These are phyloP conservation scores for Euphrasia confusa DNA, from an alignment of 257 asterid genomes.

Conservation along the genomic window DNA sequence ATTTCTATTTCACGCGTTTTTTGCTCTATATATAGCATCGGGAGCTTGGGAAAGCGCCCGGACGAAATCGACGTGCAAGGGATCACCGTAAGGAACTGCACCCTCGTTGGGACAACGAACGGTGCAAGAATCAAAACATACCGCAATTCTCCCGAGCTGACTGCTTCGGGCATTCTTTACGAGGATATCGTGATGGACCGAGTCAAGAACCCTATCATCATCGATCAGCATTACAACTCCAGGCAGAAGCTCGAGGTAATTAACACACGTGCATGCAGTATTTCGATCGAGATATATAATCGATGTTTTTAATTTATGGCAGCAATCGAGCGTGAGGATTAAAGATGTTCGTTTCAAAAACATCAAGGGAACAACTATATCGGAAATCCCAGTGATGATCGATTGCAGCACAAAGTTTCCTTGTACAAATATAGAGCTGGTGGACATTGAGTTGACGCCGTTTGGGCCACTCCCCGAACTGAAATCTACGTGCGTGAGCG, in stretches of 20 bases:
- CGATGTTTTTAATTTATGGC: neutral
- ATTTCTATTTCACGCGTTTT: too few relatives aligned
- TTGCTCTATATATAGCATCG: slow-evolving; percentile 35
- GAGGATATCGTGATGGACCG: slow-evolving; percentile 42
- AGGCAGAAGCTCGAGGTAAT: slow-evolving; percentile 33
- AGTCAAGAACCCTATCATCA: slow-evolving; percentile 63
- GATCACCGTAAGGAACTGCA: slow-evolving; percentile 43
- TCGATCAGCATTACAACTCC: slow-evolving; percentile 64
- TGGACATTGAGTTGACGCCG: slow-evolving; percentile 40
- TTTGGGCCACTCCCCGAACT: neutral
- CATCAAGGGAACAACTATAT: slow-evolving; percentile 52
- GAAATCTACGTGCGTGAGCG: slow-evolving; percentile 31
- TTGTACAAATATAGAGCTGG: slow-evolving; percentile 50
- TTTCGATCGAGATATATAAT: too few relatives aligned
- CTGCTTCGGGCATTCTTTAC: slow-evolving; percentile 14
- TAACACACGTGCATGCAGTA: neutral
- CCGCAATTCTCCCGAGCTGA: slow-evolving; percentile 36
- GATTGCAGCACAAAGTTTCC: slow-evolving; percentile 59
- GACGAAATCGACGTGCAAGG: slow-evolving; percentile 37
- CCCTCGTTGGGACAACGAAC: slow-evolving; percentile 52
- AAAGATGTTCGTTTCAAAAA: slow-evolving; percentile 59
- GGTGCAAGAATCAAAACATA: slow-evolving; percentile 77
- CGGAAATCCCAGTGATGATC: slow-evolving; percentile 31
- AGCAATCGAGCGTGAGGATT: slow-evolving; percentile 65
- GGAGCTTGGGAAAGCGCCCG: slow-evolving; percentile 64